Evolutionary conservation across 108 stramenopile genomes (phyloP).

Genomic region (Cyclotella baltica): DNA sequence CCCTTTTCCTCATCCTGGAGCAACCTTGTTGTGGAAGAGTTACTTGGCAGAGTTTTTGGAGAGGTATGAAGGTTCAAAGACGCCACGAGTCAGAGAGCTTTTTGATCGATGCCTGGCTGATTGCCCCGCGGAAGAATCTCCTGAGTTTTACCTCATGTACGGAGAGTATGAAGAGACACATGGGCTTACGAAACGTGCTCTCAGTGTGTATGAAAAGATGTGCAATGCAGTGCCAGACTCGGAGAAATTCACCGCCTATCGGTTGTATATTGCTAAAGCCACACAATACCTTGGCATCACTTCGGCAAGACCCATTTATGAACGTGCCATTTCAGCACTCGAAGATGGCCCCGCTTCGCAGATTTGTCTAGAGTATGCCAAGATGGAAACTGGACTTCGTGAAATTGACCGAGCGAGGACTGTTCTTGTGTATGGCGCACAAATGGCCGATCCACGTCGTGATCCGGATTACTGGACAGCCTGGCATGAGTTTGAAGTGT

Average conservation of each 20-base stretch:
- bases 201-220: slow-evolving; percentile 91
- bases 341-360: slow-evolving; percentile 77
- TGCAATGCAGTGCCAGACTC: slow-evolving; percentile 82
- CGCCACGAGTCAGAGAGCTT: slow-evolving; percentile 93
- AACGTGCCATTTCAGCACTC: slow-evolving; percentile 90
- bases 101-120: slow-evolving; percentile 92
- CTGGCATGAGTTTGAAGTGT: slow-evolving; percentile 99
- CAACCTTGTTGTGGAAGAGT: slow-evolving; percentile 86
- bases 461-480: slow-evolving; percentile 90
- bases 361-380: slow-evolving; percentile 94
- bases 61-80: slow-evolving; percentile 93
- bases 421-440: slow-evolving; percentile 89
- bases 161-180: slow-evolving; percentile 96
- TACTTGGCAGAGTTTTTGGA: slow-evolving; percentile 90
- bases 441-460: slow-evolving; percentile 94
- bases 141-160: slow-evolving; percentile 90
- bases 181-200: slow-evolving; percentile 93
- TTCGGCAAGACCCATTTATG: slow-evolving; percentile 91
- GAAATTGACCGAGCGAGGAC: slow-evolving; percentile 97
- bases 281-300: slow-evolving; percentile 89
- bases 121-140: slow-evolving; percentile 86
- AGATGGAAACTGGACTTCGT: slow-evolving; percentile 91
- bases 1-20: slow-evolving; percentile 89
- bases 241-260: slow-evolving; percentile 89
- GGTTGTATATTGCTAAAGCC: slow-evolving; percentile 91